These are phyloP conservation scores for Lodderomyces metapsilosis DNA, from an alignment of 1,139 yeast genomes.

Conservation along the genomic window DNA sequence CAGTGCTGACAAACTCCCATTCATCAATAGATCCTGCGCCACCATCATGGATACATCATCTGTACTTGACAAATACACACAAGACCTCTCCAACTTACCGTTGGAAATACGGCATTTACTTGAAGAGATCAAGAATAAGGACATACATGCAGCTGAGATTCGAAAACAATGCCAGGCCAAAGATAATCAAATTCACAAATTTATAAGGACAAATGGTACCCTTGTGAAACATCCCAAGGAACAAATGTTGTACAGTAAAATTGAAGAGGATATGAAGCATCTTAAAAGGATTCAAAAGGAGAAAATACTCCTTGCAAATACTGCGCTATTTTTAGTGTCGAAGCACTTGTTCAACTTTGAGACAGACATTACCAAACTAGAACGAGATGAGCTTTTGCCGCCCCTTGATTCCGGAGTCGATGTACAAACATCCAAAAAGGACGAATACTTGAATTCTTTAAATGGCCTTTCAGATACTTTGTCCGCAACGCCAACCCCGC, in stretches of 20 bases:
- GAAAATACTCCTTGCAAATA: slow-evolving; percentile 76
- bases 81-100: slow-evolving; percentile 77
- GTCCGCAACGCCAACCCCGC: slow-evolving; percentile 34
- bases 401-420: slow-evolving; percentile 38
- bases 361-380: slow-evolving; percentile 71
- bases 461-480: slow-evolving; percentile 24
- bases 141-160: slow-evolving; percentile 62
- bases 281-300: slow-evolving; percentile 69
- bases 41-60: slow-evolving; percentile 48
- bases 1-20: background rate
- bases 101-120: slow-evolving; percentile 79
- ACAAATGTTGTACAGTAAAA: slow-evolving; percentile 59
- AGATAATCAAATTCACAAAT: slow-evolving; percentile 79
- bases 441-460: slow-evolving; percentile 15
- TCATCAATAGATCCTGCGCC: background rate
- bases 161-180: slow-evolving; percentile 67
- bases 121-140: slow-evolving; percentile 76
- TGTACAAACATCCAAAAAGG: slow-evolving; percentile 12
- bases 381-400: slow-evolving; percentile 77
- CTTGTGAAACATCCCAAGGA: slow-evolving; percentile 82
- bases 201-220: slow-evolving; percentile 81
- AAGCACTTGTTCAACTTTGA: slow-evolving; percentile 74
- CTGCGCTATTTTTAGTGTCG: slow-evolving; percentile 73
- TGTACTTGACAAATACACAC: slow-evolving; percentile 49
- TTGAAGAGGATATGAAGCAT: slow-evolving; percentile 64